phyloP scores from a whole-genome alignment of 495 filamentous ascomycete genomes.

The Neurospora terricola region DNA sequence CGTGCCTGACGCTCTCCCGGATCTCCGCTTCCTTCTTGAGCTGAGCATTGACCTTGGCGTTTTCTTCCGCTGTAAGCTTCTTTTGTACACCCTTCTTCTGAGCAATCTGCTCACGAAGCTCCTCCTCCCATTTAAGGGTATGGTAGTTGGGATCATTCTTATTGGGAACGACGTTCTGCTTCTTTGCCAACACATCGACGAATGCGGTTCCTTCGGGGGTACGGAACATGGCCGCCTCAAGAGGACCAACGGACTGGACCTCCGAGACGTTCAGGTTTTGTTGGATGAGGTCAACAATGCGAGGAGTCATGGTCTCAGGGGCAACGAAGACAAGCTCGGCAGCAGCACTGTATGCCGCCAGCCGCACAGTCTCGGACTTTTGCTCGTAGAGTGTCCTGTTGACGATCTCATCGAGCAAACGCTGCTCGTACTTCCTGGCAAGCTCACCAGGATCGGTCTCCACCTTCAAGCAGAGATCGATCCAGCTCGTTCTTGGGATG shows the following conservation, averaged over 20 bases:
- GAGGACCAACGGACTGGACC: conserved; percentile 61
- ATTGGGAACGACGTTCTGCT: conserved; percentile 55
- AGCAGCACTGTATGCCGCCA: conserved; percentile 68
- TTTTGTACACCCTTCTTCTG: conserved; percentile 85
- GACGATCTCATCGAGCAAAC: conserved; percentile 39
- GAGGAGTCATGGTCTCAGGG: conserved; percentile 68
- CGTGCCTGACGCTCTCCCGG: conserved; percentile 52
- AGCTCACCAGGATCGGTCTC: conserved; percentile 75
- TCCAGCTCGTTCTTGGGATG: conserved; percentile 74
- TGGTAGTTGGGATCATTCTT: conserved; percentile 90
- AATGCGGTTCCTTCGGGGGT: conserved; percentile 81
- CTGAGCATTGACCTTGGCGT: conserved; percentile 82
- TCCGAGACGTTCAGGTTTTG: conserved; percentile 57
- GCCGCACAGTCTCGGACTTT: conserved; percentile 39
- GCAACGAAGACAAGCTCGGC: conserved; percentile 91
- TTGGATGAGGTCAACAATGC: conserved; percentile 61
- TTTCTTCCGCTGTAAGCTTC: conserved; percentile 84
- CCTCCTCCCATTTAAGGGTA: conserved; percentile 92
- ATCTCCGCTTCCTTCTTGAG: conserved; percentile 77
- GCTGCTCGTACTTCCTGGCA: conserved; percentile 41
- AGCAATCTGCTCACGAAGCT: conserved; percentile 77
- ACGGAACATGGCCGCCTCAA: conserved; percentile 82
- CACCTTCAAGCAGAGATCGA: conserved; percentile 68
- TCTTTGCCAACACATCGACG: conserved; percentile 79
- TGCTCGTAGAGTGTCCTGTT: conserved; percentile 35